Evolutionary conservation across 805 yeast species (phyloP).

Genomic region (Metschnikowia sp.): DNA sequence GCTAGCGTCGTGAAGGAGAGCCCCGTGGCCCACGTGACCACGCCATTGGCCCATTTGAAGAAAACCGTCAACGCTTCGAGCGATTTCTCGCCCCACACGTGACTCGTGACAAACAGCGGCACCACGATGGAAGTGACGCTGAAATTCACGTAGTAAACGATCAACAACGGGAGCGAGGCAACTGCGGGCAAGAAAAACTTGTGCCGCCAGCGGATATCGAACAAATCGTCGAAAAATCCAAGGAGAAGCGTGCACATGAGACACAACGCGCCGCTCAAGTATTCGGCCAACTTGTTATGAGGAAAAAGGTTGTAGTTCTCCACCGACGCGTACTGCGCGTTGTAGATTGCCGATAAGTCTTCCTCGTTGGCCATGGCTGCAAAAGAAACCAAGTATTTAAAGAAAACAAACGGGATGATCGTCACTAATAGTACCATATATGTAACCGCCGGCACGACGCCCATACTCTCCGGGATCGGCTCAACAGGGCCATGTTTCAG

Average conservation of each 20-base stretch:
- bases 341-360: slow-evolving; percentile 29
- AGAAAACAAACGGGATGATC: slow-evolving; percentile 85
- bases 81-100: slow-evolving; percentile 25
- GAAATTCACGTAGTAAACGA: slow-evolving; percentile 91
- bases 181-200: slow-evolving; percentile 94
- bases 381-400: slow-evolving; percentile 58
- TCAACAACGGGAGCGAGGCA: slow-evolving; percentile 85
- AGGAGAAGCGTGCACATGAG: slow-evolving; percentile 78
- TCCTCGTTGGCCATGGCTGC: slow-evolving; percentile 34
- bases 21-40: slow-evolving; percentile 33
- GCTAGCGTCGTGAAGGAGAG: slow-evolving; percentile 37
- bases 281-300: slow-evolving; percentile 79
- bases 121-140: slow-evolving; percentile 85
- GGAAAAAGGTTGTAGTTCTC: slow-evolving; percentile 53
- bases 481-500: slow-evolving; percentile 70
- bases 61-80: slow-evolving; percentile 21
- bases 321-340: slow-evolving; percentile 32
- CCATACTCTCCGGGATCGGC: slow-evolving; percentile 82
- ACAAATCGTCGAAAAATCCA: slow-evolving; percentile 91
- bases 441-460: slow-evolving; percentile 81
- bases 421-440: slow-evolving; percentile 78
- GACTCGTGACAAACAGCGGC: slow-evolving; percentile 60
- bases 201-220: slow-evolving; percentile 96
- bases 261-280: slow-evolving; percentile 78
- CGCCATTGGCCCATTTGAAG: slow-evolving; percentile 29